Base-by-base conservation (phyloP, 2,329 filamentous ascomycete species). In the Grosmannia clavigera region DNA sequence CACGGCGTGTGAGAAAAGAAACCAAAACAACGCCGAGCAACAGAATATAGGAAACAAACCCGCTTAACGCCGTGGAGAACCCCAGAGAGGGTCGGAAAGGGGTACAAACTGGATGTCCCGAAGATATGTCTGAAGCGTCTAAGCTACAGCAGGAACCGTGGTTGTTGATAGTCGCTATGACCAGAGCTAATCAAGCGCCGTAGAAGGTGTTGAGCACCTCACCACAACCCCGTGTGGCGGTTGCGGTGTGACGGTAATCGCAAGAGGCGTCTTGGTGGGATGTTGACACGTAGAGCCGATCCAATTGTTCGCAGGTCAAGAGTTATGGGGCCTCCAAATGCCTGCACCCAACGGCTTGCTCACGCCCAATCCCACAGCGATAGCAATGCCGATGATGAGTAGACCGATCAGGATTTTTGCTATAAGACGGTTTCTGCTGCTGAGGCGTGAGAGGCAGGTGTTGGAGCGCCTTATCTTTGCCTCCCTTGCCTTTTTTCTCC, bases 341-440 rank as follows among this genome's bases (percentile, higher is more conserved):
- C 76, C 75, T n/a, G 81, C 81, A 14, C 79, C 78, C 1, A 84
- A 73, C 3, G 81, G 77, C 69, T 81, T 84, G 74, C 81, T 84
- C 65, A 85, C 74, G 56, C 82, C 82, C 54, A 85, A 75, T 27
- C 82, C 82, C 27, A 85, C 71, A 52, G 74, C 79, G 11, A 84
- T 75, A 16, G 78, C 81, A 57, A 79, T 68, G 57, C 80, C 80
- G 5, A 84, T 67, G 25, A 83, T 73, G 31, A 83, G 68, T 5
- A 82, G 63, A 3, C 74, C 74, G 55, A 83, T 77, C 52, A 77
- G 64, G n/a, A 85, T 70, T 71, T 83, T 83, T 65, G 72, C 72
- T 43, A 78, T 72, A 63, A 84, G 76, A 46, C 76, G 76, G 64
- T 78, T 82, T 55, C 79, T 78, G 66, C 75, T 76, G 72, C 75